These are phyloP conservation scores for Ambrosia trifida DNA, from an alignment of 129 eudicot species.

Conservation along the genomic window DNA sequence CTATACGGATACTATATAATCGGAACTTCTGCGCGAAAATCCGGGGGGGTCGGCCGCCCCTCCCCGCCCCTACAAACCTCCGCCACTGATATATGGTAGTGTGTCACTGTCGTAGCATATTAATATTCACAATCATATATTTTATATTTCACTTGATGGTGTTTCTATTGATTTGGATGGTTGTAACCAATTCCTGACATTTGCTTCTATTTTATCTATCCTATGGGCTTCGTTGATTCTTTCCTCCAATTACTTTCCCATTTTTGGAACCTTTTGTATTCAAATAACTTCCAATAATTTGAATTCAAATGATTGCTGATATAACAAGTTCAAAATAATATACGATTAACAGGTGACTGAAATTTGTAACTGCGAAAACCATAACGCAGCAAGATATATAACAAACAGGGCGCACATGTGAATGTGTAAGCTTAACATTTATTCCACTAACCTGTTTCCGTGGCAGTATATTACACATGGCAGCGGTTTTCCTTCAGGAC, in stretches of 20 bases:
- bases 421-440: neutral
- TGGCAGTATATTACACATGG: slow-evolving; percentile 99
- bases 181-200: neutral
- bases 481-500: slow-evolving; percentile 73
- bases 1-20: too few relatives aligned
- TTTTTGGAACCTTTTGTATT: neutral
- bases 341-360: neutral
- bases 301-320: neutral
- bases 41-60: too few relatives aligned
- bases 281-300: neutral
- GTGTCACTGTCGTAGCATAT: neutral
- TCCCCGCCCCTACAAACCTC: too few relatives aligned
- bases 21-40: too few relatives aligned
- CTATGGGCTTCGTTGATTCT: neutral
- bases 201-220: neutral
- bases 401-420: neutral
- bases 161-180: neutral
- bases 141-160: neutral
- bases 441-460: slow-evolving; percentile 78
- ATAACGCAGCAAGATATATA: neutral
- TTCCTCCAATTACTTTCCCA: neutral
- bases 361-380: neutral
- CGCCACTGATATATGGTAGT: slow-evolving; percentile 9
- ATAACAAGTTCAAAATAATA: neutral
- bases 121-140: slow-evolving; percentile 8